Conservation (phyloP, 179 eudicot genomes). For the Silene coronaria region DNA sequence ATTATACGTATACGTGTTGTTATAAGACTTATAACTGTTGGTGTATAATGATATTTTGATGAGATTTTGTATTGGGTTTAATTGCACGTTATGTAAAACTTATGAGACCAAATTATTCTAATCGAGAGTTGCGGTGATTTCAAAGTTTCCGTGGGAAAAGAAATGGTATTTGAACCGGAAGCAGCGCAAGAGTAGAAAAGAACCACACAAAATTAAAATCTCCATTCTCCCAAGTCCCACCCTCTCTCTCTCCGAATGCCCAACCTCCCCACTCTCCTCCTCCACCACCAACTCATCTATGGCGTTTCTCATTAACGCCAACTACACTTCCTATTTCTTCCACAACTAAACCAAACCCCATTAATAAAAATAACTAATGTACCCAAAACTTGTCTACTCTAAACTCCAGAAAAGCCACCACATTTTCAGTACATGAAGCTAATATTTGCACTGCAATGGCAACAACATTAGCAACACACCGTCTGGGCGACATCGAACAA, state of each 20-base stretch:
- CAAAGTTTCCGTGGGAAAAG: no score
- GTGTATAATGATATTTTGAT: no score
- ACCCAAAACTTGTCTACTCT: no score
- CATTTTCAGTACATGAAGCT: neutral
- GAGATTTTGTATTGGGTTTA: no score
- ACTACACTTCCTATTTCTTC: neutral
- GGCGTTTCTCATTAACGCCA: neutral
- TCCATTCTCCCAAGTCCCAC: no score
- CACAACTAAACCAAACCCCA: neutral
- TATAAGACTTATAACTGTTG: no score
- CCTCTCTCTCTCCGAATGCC: neutral
- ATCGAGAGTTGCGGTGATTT: no score
- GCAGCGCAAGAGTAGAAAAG: neutral
- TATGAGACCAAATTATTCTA: no score
- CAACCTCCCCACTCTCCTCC: conserved; percentile 4
- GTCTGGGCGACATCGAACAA: conserved; percentile 24
- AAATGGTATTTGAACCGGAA: no score
- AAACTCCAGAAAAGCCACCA: neutral
- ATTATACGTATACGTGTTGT: no score
- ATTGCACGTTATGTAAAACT: no score
- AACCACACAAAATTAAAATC: neutral
- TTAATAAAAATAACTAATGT: neutral
- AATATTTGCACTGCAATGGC: neutral
- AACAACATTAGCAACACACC: neutral
- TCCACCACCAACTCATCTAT: conserved; percentile 20